A percentile compares a stretch with the other conserved stretches of the same genome.
Evolutionary conservation across 2,329 filamentous ascomycete species (phyloP).

Genomic region (Cladosporium velox): DNA sequence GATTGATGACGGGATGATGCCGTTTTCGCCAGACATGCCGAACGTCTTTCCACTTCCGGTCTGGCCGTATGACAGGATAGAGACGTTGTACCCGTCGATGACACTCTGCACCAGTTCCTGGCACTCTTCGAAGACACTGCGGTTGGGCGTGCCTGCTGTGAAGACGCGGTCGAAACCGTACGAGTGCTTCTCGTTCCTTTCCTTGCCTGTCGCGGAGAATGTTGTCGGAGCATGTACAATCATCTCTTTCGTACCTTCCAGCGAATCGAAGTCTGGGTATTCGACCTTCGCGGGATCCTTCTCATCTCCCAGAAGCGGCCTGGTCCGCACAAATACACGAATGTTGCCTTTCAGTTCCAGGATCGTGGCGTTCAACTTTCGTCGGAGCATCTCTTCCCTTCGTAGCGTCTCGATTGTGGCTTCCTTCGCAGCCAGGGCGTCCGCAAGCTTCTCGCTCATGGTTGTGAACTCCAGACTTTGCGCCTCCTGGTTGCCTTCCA

Average conservation of each 20-base stretch:
- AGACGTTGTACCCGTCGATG: slow-evolving; percentile 96
- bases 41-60: slow-evolving; percentile 96
- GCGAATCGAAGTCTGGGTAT: slow-evolving; percentile 67
- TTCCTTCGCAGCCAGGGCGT: slow-evolving; percentile 70
- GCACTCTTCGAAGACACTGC: slow-evolving; percentile 91
- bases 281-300: slow-evolving; percentile 71
- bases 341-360: slow-evolving; percentile 98
- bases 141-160: slow-evolving; percentile 72
- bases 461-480: slow-evolving; percentile 83
- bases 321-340: slow-evolving; percentile 93
- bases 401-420: slow-evolving; percentile 78
- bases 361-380: slow-evolving; percentile 95
- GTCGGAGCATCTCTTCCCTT: slow-evolving; percentile 84
- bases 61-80: slow-evolving; percentile 98
- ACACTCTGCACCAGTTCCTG: slow-evolving; percentile 95
- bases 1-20: slow-evolving; percentile 93
- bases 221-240: slow-evolving; percentile 81
- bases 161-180: slow-evolving; percentile 97
- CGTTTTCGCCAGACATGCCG: slow-evolving; percentile 88
- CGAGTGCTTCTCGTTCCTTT: slow-evolving; percentile 75
- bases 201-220: slow-evolving; percentile 73
- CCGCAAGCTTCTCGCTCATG: slow-evolving; percentile 77
- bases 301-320: slow-evolving; percentile 67
- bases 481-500: slow-evolving; percentile 86
- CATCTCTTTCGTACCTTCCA: slow-evolving; percentile 85